Conservation (phyloP, 257 asterid genomes). For the Orobanche coerulescens region DNA sequence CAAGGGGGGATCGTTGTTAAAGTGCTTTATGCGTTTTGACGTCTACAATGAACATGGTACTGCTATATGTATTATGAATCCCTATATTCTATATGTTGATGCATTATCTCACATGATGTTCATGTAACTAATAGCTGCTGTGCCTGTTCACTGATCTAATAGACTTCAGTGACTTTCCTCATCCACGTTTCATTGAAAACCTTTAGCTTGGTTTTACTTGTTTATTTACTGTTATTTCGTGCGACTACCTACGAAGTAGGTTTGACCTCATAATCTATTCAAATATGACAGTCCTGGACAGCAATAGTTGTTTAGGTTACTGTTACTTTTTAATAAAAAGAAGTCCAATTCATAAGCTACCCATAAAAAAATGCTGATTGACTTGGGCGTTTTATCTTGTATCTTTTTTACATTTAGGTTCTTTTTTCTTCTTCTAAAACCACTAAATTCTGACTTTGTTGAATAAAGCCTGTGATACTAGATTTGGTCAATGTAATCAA, state of each 20-base stretch:
- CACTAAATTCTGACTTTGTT: neutral
- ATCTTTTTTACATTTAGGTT: neutral
- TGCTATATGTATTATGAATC: neutral
- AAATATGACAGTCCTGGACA: neutral
- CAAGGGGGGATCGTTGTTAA: neutral
- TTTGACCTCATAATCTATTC: constrained; percentile 4
- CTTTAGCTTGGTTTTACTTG: constrained; percentile 6
- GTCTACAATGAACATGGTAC: neutral
- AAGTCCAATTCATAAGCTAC: neutral
- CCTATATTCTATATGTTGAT: constrained; percentile 1
- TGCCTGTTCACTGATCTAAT: neutral
- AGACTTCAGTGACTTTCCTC: neutral
- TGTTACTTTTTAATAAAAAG: neutral
- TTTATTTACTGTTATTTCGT: constrained; percentile 6
- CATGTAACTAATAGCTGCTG: neutral
- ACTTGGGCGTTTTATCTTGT: neutral
- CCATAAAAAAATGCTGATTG: neutral
- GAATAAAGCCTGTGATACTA: neutral
- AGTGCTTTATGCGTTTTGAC: neutral
- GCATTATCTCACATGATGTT: constrained; percentile 8
- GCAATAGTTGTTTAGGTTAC: neutral
- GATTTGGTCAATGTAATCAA: neutral
- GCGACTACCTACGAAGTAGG: neutral
- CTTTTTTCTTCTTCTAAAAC: neutral
- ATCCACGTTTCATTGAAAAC: neutral